A percentile compares a stretch with the other conserved stretches of the same genome.
Evolutionary conservation across 257 asterid genomes (phyloP).

Genomic region (Penstemon davidsonii): DNA sequence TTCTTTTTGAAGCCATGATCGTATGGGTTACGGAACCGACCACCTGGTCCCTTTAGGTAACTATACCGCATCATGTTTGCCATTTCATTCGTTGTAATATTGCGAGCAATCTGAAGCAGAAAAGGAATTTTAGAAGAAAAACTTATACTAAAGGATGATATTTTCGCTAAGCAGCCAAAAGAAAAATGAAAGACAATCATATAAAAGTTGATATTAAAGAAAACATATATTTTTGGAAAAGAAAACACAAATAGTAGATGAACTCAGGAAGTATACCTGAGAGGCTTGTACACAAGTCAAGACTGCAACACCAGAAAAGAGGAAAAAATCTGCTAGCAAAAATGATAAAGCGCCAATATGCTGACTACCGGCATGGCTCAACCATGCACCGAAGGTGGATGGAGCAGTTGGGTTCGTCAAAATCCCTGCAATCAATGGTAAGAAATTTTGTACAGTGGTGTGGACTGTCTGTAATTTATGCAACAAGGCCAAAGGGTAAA

Average conservation of each 20-base stretch:
- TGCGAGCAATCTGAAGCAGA: constrained; percentile 77
- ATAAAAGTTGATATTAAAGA: no score
- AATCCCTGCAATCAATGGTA: constrained; percentile 57
- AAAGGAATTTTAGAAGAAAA: neutral
- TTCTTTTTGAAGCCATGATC: constrained; percentile 89
- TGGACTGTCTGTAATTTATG: no score
- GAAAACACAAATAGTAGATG: constrained; percentile 12
- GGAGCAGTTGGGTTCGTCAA: constrained; percentile 93
- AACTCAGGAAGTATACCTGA: constrained; percentile 58
- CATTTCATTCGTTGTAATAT: constrained; percentile 93
- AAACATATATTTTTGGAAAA: neutral
- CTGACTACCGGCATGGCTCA: constrained; percentile 70
- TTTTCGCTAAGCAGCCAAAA: no score
- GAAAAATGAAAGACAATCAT: no score
- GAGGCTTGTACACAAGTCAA: constrained; percentile 91
- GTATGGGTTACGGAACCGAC: constrained; percentile 82
- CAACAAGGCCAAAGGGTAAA: neutral
- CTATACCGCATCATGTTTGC: constrained; percentile 80
- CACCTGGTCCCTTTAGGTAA: constrained; percentile 82
- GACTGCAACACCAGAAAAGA: constrained; percentile 71
- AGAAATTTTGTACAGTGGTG: neutral
- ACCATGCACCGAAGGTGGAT: constrained; percentile 79
- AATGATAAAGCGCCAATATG: constrained; percentile 79
- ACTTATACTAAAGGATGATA: no score
- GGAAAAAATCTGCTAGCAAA: constrained; percentile 65